Evolutionary conservation across 1,284 basidiomycete genomes (phyloP).

Genomic region (Ceratobasidium theobromae): DNA sequence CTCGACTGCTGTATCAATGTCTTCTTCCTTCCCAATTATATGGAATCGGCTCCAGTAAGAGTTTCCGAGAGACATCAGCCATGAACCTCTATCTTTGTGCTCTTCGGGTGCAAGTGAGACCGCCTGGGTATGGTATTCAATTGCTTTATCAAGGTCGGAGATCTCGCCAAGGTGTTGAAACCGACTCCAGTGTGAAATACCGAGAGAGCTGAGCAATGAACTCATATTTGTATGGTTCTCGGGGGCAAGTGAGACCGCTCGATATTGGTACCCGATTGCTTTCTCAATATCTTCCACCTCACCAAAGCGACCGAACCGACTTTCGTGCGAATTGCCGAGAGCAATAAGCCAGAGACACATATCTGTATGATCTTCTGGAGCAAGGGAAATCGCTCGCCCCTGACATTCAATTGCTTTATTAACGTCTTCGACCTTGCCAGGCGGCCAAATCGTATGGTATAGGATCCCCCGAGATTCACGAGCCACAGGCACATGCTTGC

Average conservation of each 20-base stretch:
- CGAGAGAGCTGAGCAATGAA: neutral
- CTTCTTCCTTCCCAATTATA: neutral
- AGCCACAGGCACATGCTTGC: no score
- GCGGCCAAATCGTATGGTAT: no score
- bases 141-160: neutral
- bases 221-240: neutral
- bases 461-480: no score
- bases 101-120: neutral
- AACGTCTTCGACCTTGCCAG: no score
- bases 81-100: no score
- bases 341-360: no score
- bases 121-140: neutral
- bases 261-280: neutral
- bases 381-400: no score
- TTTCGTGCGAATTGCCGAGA: neutral
- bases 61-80: no score
- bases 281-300: neutral
- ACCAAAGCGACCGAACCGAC: neutral
- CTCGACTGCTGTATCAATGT: neutral
- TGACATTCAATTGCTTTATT: no score
- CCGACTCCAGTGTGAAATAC: neutral
- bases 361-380: no score
- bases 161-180: neutral
- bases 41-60: neutral
- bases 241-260: neutral